A percentile compares a stretch with the other conserved stretches of the same genome.
Conservation (phyloP, 2,329 filamentous ascomycete genomes). For the Aspergillus sp. region DNA sequence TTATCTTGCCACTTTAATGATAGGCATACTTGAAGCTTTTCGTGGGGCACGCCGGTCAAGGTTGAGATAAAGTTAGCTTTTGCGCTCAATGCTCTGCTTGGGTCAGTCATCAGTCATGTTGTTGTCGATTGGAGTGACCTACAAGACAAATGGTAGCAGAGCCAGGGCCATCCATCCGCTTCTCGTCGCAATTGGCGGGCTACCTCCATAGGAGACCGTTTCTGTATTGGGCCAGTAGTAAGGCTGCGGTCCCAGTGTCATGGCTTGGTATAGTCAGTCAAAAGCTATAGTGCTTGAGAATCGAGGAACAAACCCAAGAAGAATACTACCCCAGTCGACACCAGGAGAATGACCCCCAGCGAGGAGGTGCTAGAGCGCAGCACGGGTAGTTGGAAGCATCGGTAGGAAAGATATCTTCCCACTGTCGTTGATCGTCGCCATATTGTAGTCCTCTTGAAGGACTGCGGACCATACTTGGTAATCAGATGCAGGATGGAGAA, state of each 20-base stretch:
- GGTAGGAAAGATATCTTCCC: slow-evolving; percentile 47
- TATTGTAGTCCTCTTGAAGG: slow-evolving; percentile 24
- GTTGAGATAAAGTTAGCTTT: slow-evolving; percentile 60
- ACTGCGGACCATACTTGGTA: slow-evolving; percentile 31
- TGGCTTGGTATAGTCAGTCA: slow-evolving; percentile 29
- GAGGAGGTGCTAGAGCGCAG: slow-evolving; percentile 49
- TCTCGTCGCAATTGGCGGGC: slow-evolving; percentile 56
- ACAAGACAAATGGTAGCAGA: slow-evolving; percentile 55
- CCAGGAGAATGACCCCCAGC: slow-evolving; percentile 47
- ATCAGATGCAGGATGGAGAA: slow-evolving; percentile 49
- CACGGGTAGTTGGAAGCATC: slow-evolving; percentile 35
- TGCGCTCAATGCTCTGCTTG: slow-evolving; percentile 47
- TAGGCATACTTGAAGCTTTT: slow-evolving; percentile 52
- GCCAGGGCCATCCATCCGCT: slow-evolving; percentile 56
- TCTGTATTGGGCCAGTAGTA: slow-evolving; percentile 58
- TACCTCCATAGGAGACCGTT: slow-evolving; percentile 48
- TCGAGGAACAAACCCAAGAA: slow-evolving; percentile 44
- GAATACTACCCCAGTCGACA: slow-evolving; percentile 46
- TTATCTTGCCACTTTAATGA: not conserved
- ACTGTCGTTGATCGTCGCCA: slow-evolving; percentile 40
- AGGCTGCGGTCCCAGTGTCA: slow-evolving; percentile 53
- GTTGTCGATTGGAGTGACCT: slow-evolving; percentile 4
- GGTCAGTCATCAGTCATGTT: not conserved
- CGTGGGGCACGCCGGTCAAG: slow-evolving; percentile 58
- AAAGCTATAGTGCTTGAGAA: not conserved